Conservation (phyloP, 768 basidiomycete species). For the Podaxis rugospora region DNA sequence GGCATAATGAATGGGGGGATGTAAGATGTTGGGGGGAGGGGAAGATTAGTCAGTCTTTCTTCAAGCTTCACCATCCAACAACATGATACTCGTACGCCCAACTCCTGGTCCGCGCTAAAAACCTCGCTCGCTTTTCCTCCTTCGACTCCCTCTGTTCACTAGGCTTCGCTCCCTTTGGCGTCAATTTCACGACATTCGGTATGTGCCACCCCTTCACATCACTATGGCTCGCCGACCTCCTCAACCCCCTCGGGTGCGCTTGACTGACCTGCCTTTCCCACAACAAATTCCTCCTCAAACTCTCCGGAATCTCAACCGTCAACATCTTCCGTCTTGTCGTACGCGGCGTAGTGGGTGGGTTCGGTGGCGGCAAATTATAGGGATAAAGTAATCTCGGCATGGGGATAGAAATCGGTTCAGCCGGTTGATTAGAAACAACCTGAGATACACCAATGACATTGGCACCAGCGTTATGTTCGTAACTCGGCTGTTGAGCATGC, state of each 20-base stretch:
- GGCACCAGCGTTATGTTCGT: slow-evolving; percentile 14
- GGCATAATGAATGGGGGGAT: not conserved
- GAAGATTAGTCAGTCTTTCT: not conserved
- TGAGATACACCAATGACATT: slow-evolving; percentile 8
- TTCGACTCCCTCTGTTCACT: slow-evolving; percentile 22
- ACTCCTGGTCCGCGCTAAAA: slow-evolving; percentile 58
- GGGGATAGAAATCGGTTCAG: slow-evolving; percentile 47
- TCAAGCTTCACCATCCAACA: slow-evolving; percentile 49
- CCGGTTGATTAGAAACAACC: slow-evolving; percentile 13
- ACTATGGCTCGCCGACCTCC: slow-evolving; percentile 26
- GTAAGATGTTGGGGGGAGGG: not conserved
- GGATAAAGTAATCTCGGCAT: slow-evolving; percentile 42
- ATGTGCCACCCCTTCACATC: slow-evolving; percentile 25
- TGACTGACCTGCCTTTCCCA: slow-evolving; percentile 74
- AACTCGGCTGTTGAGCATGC: slow-evolving; percentile 11
- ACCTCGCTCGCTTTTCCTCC: slow-evolving; percentile 37
- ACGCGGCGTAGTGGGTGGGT: slow-evolving; percentile 73
- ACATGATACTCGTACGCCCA: slow-evolving; percentile 68
- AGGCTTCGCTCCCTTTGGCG: slow-evolving; percentile 27
- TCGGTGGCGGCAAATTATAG: slow-evolving; percentile 67
- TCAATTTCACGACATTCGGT: slow-evolving; percentile 39
- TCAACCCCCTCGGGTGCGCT: slow-evolving; percentile 37
- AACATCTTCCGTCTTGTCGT: slow-evolving; percentile 85
- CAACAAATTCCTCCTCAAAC: slow-evolving; percentile 71
- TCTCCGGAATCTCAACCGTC: slow-evolving; percentile 80